These are phyloP conservation scores for Neoascochyta sp. DNA, from an alignment of 2,329 filamentous ascomycete species.

Conservation along the genomic window DNA sequence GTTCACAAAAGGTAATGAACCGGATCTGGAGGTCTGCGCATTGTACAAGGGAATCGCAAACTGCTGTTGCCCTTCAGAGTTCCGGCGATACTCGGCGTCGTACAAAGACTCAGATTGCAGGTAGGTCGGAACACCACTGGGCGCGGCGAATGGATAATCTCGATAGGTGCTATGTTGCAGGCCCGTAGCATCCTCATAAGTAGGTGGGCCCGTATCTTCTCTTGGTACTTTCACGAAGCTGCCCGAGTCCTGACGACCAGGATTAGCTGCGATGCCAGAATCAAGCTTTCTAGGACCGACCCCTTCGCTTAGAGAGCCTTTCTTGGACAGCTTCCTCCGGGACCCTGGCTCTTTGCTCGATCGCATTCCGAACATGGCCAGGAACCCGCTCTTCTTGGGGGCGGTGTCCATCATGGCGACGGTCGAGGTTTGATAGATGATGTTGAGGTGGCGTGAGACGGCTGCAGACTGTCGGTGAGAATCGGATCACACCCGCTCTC, in stretches of 20 bases:
- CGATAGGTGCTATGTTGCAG: constrained; percentile 9
- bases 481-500: no score
- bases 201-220: constrained; percentile 7
- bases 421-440: background rate
- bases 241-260: constrained; percentile 21
- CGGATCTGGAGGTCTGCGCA: constrained; percentile 11
- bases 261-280: constrained; percentile 7
- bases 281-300: constrained; percentile 8
- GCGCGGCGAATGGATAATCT: constrained; percentile 17
- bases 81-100: constrained; percentile 22
- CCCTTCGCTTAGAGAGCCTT: constrained; percentile 12
- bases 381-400: constrained; percentile 20
- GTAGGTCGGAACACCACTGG: constrained; percentile 2
- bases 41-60: constrained; percentile 20
- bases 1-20: constrained; percentile 14
- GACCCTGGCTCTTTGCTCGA: constrained; percentile 12
- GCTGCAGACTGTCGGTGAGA: no score
- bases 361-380: constrained; percentile 20
- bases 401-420: constrained; percentile 14
- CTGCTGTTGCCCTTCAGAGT: constrained; percentile 23
- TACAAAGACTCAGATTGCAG: constrained; percentile 4
- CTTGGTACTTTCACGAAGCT: constrained; percentile 16
- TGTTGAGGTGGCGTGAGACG: background rate
- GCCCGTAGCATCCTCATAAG: constrained; percentile 10
- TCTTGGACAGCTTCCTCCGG: constrained; percentile 25